A percentile compares a stretch with the other conserved stretches of the same genome.
These are phyloP conservation scores for Leucogyrophana mollusca DNA, from an alignment of 768 basidiomycete species.

Conservation along the genomic window DNA sequence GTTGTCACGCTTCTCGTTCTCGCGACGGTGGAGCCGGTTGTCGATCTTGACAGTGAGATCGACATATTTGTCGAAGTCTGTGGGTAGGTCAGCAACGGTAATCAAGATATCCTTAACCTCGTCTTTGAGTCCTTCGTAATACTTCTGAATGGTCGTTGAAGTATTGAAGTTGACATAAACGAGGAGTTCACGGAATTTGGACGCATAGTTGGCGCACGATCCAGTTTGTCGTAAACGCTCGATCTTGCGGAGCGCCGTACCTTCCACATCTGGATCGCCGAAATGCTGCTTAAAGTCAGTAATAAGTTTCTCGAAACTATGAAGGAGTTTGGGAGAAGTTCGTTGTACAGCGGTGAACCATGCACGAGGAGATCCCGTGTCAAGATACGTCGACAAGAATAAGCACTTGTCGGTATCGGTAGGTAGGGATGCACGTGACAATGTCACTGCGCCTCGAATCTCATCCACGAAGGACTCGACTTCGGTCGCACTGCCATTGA, in stretches of 20 bases:
- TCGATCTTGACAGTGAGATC: slow-evolving; percentile 22
- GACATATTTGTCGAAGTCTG: slow-evolving; percentile 16
- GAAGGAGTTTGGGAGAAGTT: slow-evolving; percentile 14
- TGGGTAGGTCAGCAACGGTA: slow-evolving; percentile 12
- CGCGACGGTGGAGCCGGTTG: slow-evolving; percentile 20
- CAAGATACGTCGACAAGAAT: slow-evolving; percentile 28
- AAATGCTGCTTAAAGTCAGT: slow-evolving; percentile 16
- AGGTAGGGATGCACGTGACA: slow-evolving; percentile 18
- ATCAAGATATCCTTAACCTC: slow-evolving; percentile 18
- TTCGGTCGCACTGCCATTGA: slow-evolving; percentile 11
- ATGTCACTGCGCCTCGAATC: slow-evolving; percentile 19
- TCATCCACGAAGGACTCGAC: slow-evolving; percentile 19
- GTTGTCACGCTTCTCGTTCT: slow-evolving; percentile 13
- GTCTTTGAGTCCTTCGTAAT: slow-evolving; percentile 27
- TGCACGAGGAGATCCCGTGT: slow-evolving; percentile 25
- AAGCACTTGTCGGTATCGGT: slow-evolving; percentile 25
- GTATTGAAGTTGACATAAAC: too few species aligned
- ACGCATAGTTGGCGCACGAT: slow-evolving; percentile 24
- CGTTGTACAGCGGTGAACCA: slow-evolving; percentile 28
- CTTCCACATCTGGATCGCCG: slow-evolving; percentile 22
- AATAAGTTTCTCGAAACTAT: slow-evolving; percentile 22
- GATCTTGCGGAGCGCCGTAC: slow-evolving; percentile 25
- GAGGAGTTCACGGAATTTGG: slow-evolving; percentile 24
- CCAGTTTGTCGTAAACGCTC: slow-evolving; percentile 30
- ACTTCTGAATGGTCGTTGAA: slow-evolving; percentile 31